Base-by-base conservation (phyloP, 169 alveolate species). In the Perkinsus marinus region DNA sequence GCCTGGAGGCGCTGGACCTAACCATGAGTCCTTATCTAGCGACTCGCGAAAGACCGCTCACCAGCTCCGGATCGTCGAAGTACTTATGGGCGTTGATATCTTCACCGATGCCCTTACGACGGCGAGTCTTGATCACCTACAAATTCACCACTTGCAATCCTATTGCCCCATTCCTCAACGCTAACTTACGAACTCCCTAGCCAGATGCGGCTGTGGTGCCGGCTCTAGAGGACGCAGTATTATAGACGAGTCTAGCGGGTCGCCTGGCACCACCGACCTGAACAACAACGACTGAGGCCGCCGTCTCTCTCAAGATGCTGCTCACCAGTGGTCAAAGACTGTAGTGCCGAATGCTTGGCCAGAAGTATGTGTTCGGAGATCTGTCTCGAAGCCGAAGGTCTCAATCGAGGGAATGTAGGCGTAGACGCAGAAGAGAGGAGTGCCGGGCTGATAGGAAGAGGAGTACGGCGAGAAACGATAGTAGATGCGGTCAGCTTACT, bases 361-460 rank as follows among this genome's bases (percentile, higher is more conserved):
- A 46, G 98, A 96, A 0, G 99, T 98, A 91, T 98, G 99, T 0
- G 98, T 97, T 93, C 98, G 97, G 89, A 99, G 96, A 95, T 99
- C 99, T 30, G 99, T 99, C 95, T 99, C 99, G 93, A 99, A 98
- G 43, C 99, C 99, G 95, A 99, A 98, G 39, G 99, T 97, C 93
- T 99, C 99, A 39, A 98, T 97, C 22, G 99, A 99, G 57, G 99
- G 99, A 46, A 99, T 94, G 93, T 96, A 97, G 68, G 99, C 99
- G 91, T 96, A 98, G 43, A 98, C 98, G 91, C 96, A 96, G 95
- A 97, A 98, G 90, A 98, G 96, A 2, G 99, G 98, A 41, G 98
- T 92, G 39, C 98, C 99, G 16, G 98, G 98, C 93, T 95, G 79
- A 57, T 0, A 0, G 79, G 22, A 57, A 41, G 46, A 10, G 46